phyloP scores from a whole-genome alignment of 495 filamentous ascomycete genomes.

The Annulohypoxylon bovei region DNA sequence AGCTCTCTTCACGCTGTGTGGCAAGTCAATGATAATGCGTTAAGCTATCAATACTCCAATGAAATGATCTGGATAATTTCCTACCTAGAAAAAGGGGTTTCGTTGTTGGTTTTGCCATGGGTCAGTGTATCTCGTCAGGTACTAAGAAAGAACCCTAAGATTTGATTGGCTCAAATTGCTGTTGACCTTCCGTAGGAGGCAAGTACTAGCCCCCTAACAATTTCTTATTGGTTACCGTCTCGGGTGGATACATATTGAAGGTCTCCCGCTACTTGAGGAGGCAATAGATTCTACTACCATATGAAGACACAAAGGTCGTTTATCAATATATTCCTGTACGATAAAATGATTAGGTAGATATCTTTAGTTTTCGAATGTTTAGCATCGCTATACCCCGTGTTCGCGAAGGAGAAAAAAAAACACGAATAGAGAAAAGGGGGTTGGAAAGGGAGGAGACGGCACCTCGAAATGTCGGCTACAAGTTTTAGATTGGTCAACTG shows the following conservation, averaged over 20 bases:
- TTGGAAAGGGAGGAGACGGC: no score
- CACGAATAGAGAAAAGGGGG: no score
- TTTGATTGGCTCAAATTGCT: not conserved
- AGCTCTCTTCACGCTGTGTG: no score
- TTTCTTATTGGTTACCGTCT: not conserved
- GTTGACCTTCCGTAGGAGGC: not conserved
- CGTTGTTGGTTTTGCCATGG: not conserved
- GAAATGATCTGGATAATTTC: not conserved
- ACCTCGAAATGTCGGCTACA: no score
- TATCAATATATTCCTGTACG: no score
- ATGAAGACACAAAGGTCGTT: no score
- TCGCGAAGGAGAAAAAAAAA: no score
- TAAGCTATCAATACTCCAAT: not conserved
- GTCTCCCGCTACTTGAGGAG: not conserved
- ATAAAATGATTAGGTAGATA: no score
- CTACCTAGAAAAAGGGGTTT: not conserved
- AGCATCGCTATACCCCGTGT: no score
- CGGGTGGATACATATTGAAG: not conserved
- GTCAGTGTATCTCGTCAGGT: not conserved
- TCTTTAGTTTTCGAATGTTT: no score
- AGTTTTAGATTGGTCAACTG: no score
- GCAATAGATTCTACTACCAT: not conserved
- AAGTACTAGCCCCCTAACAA: not conserved
- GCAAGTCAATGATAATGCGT: no score
- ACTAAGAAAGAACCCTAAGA: not conserved